Base-by-base conservation (phyloP, 2,329 filamentous ascomycete genomes). In the Aureobasidium sp. region DNA sequence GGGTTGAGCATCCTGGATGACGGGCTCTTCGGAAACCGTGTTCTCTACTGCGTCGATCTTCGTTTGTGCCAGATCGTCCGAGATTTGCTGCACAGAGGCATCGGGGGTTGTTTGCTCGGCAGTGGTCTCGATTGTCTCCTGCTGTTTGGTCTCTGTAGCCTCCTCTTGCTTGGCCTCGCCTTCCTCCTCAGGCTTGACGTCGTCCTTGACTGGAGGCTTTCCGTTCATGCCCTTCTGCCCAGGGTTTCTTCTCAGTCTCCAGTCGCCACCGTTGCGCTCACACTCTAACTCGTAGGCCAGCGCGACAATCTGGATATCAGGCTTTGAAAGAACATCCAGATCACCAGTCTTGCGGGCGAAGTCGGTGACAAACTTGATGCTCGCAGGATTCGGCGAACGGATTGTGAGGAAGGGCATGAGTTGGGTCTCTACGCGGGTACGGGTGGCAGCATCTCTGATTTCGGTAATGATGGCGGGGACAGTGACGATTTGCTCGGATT, bases 201-300 rank as follows among this genome's bases (percentile, higher is more conserved):
- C 48, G 17, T 66, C 63, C 65, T 77, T 80, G 1, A 69, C 73
- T 0, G 85, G 84, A 9, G 86, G 83, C 67, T 81, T 82, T 3
- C 89, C 89, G 71, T 93, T 93, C 62, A 92, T 71, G 1, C 82
- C 74, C 74, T 91, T 92, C 73, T 96, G 91, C 0, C 87, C 88
- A 0, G 93, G 93, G 3, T 84, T 82, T 63, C 83, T 89, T 65
- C 92, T 82, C 73, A 97, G 71, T 64, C 92, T 84, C 88, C 90
- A 96, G 72, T 96, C 87, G 1, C 92, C 92, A n/a, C 87, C 85
- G 72, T 96, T 95, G 63, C 87, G 81, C 78, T 97, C 92, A 69
- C 90, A 89, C 70, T 97, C 93, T n/a, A 97, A 73, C 73, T 99
- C 94, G 73, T 97, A 97, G 0, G 91, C 89, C 62, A 99, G 79